These are phyloP conservation scores for Filobasidium wieringae DNA, from an alignment of 768 basidiomycete genomes.

Conservation along the genomic window DNA sequence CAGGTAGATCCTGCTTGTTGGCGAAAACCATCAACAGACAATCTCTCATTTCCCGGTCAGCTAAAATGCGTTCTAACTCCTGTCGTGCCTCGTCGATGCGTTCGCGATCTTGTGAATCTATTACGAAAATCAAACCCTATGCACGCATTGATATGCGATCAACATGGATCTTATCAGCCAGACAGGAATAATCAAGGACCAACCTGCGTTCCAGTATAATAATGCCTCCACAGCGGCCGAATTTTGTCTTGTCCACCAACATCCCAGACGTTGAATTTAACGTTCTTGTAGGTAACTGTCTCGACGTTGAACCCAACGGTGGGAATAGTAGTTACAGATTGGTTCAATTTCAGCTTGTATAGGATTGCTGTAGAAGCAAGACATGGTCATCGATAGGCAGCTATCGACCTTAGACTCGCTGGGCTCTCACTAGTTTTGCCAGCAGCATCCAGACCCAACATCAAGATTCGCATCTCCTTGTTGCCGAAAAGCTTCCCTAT, in stretches of 20 bases:
- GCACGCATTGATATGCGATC: background rate
- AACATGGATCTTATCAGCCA: background rate
- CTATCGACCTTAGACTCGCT: background rate
- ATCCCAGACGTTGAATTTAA: slow-evolving; percentile 51
- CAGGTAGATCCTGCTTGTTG: slow-evolving; percentile 96
- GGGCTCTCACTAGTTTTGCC: slow-evolving; percentile 84
- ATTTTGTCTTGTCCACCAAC: slow-evolving; percentile 53
- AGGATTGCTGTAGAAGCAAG: slow-evolving; percentile 60
- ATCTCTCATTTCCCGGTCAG: slow-evolving; percentile 96
- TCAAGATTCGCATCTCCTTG: slow-evolving; percentile 96
- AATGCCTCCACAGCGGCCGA: slow-evolving; percentile 66
- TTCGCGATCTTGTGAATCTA: slow-evolving; percentile 90
- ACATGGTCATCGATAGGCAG: background rate
- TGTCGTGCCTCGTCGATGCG: slow-evolving; percentile 92
- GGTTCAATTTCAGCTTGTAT: slow-evolving; percentile 97
- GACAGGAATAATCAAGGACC: slow-evolving; percentile 2
- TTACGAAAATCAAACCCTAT: slow-evolving; percentile 85
- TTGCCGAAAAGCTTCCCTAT: slow-evolving; percentile 89
- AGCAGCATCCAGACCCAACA: slow-evolving; percentile 94
- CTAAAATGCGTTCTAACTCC: slow-evolving; percentile 88
- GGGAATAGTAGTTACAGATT: slow-evolving; percentile 96
- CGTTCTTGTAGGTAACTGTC: slow-evolving; percentile 98
- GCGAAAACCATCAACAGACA: slow-evolving; percentile 95
- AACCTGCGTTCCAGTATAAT: slow-evolving; percentile 90
- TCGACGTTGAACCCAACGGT: slow-evolving; percentile 99